A percentile compares a stretch with the other conserved stretches of the same genome.
These are phyloP conservation scores for Venturia pyrina DNA, from an alignment of 2,329 filamentous ascomycete species.

Conservation along the genomic window DNA sequence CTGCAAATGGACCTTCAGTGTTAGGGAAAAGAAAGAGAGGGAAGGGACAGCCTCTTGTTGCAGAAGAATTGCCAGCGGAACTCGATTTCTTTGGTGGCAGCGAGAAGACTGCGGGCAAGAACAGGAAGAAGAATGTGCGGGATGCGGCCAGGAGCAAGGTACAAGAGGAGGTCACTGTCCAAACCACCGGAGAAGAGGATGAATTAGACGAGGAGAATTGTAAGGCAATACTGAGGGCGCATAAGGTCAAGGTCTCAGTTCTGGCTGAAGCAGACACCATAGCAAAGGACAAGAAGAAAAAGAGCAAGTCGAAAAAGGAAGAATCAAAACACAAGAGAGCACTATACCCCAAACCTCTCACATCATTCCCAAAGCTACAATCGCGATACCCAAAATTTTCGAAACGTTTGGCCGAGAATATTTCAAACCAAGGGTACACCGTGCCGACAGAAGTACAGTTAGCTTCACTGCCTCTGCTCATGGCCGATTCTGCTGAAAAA, in stretches of 20 bases:
- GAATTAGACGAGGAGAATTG: slow-evolving; percentile 59
- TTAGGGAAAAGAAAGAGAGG: slow-evolving; percentile 24
- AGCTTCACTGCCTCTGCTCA: slow-evolving; percentile 68
- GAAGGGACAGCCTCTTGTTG: slow-evolving; percentile 27
- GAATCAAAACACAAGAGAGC: slow-evolving; percentile 35
- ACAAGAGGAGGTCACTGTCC: not conserved
- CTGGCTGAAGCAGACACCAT: slow-evolving; percentile 42
- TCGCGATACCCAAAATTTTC: slow-evolving; percentile 60
- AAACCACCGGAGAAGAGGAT: not conserved
- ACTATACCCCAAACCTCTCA: slow-evolving; percentile 70
- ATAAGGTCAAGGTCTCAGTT: slow-evolving; percentile 76
- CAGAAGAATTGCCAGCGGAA: slow-evolving; percentile 21
- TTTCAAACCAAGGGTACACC: slow-evolving; percentile 73
- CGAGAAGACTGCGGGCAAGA: slow-evolving; percentile 4
- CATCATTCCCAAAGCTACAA: slow-evolving; percentile 64
- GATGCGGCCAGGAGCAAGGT: slow-evolving; percentile 1
- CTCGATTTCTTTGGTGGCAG: slow-evolving; percentile 34
- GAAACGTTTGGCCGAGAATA: slow-evolving; percentile 62
- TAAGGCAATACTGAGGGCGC: slow-evolving; percentile 62
- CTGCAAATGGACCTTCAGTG: slow-evolving; percentile 30
- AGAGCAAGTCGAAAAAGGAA: slow-evolving; percentile 26
- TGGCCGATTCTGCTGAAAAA: slow-evolving; percentile 47
- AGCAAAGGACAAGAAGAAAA: slow-evolving; percentile 36
- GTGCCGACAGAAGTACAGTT: slow-evolving; percentile 92
- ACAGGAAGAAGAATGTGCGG: slow-evolving; percentile 10